Conservation (phyloP, 106 monocot species). For the Dioscorea dumetorum region DNA sequence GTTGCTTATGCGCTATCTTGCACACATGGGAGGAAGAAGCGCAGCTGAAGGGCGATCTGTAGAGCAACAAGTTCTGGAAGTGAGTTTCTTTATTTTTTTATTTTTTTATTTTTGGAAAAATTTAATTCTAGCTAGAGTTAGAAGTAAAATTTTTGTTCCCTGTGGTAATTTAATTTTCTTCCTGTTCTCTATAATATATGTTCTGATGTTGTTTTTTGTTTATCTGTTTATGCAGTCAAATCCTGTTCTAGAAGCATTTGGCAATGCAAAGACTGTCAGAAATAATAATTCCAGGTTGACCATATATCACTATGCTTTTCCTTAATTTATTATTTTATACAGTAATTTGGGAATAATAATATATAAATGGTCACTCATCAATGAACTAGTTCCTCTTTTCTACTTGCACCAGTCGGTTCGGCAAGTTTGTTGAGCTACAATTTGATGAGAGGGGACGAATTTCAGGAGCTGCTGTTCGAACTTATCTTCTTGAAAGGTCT, state of each 20-base stretch:
- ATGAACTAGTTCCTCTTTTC: too few species aligned
- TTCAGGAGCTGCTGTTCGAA: constrained; percentile 63
- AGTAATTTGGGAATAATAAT: too few species aligned
- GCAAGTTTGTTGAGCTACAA: constrained; percentile 65
- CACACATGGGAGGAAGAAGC: constrained; percentile 31
- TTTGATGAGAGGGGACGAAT: constrained; percentile 49
- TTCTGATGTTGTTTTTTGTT: neutral
- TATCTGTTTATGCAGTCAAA: constrained; percentile 34
- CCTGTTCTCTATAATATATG: too few species aligned
- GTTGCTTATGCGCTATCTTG: constrained; percentile 39
- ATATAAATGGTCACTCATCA: too few species aligned
- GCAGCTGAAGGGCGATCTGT: constrained; percentile 21
- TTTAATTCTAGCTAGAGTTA: too few species aligned
- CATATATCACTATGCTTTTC: neutral
- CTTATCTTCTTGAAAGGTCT: constrained; percentile 61
- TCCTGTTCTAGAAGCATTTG: constrained; percentile 72
- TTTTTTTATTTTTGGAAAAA: too few species aligned
- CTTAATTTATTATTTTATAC: neutral
- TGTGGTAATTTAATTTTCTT: too few species aligned
- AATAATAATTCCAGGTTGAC: constrained; percentile 62
- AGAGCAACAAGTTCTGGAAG: constrained; percentile 34
- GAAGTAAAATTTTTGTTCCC: too few species aligned
- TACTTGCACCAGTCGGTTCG: constrained; percentile 41
- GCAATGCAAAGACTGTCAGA: constrained; percentile 66
- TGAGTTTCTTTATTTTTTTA: too few species aligned